A percentile compares a stretch with the other conserved stretches of the same genome.
Evolutionary conservation across 176 grass and related monocot genomes (phyloP).

Genomic region (maize (Zea mays)): DNA sequence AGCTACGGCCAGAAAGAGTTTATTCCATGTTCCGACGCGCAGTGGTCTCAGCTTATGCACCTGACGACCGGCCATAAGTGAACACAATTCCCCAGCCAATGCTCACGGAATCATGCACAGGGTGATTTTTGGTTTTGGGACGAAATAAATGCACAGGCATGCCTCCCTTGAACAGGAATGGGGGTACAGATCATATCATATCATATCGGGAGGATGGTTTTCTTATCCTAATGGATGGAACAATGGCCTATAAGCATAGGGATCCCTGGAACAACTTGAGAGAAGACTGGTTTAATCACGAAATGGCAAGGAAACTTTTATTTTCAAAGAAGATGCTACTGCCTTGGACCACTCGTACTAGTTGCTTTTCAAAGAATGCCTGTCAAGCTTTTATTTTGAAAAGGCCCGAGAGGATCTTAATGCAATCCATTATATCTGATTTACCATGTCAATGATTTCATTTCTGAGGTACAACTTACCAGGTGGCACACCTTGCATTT

Average conservation of each 20-base stretch:
- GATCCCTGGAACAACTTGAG: constrained; percentile 37
- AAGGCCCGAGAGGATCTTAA: constrained; percentile 14
- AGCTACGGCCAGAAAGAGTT: constrained; percentile 47
- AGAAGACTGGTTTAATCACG: constrained; percentile 31
- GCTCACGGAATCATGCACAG: constrained; percentile 22
- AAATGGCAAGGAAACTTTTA: constrained; percentile 34
- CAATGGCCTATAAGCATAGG: constrained; percentile 25
- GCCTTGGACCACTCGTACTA: constrained; percentile 20
- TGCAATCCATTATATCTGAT: constrained; percentile 26
- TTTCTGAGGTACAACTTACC: constrained; percentile 8
- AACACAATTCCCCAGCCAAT: constrained; percentile 34
- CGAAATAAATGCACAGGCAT: constrained; percentile 42
- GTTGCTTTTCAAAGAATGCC: constrained; percentile 25
- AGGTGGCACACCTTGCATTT: background rate
- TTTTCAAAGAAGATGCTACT: constrained; percentile 2
- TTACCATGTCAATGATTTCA: constrained; percentile 22
- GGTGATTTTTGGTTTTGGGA: background rate
- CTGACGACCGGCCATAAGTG: constrained; percentile 43
- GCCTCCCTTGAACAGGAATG: constrained; percentile 37
- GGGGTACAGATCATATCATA: constrained; percentile 29
- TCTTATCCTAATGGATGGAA: constrained; percentile 34
- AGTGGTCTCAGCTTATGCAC: constrained; percentile 38
- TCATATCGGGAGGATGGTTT: constrained; percentile 32
- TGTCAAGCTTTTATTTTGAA: constrained; percentile 28
- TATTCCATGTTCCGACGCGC: constrained; percentile 47